A percentile compares a stretch with the other conserved stretches of the same genome.
These are phyloP conservation scores for Brassica juncea DNA, from an alignment of 345 rosid species.

Conservation along the genomic window DNA sequence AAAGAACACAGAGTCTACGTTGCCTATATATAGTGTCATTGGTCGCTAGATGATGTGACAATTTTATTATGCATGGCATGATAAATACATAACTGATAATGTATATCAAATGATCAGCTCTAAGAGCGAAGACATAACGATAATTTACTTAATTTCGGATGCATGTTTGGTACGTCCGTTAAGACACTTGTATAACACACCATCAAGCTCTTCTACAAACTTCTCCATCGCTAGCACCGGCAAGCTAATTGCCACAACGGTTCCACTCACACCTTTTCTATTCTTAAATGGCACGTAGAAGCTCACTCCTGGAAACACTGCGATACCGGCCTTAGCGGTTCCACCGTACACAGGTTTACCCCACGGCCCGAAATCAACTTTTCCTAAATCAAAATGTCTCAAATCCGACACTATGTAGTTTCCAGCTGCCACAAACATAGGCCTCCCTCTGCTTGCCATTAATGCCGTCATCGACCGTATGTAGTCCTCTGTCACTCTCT, in stretches of 20 bases:
- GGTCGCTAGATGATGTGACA: neutral
- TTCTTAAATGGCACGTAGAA: slow-evolving; percentile 46
- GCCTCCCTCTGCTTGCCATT: slow-evolving; percentile 47
- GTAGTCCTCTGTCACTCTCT: slow-evolving; percentile 40
- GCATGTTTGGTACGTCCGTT: neutral
- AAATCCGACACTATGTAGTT: slow-evolving; percentile 53
- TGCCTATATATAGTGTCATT: no score
- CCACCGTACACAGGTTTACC: slow-evolving; percentile 61
- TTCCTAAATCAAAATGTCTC: slow-evolving; percentile 44
- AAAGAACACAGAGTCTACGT: no score
- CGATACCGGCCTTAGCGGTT: slow-evolving; percentile 45
- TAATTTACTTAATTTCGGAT: neutral
- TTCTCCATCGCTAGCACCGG: slow-evolving; percentile 42
- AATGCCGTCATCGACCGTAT: slow-evolving; percentile 34
- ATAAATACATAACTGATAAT: neutral
- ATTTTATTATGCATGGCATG: neutral
- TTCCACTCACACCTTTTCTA: slow-evolving; percentile 44
- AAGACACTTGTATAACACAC: neutral
- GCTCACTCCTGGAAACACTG: slow-evolving; percentile 47
- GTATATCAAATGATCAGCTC: neutral
- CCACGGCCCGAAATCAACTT: slow-evolving; percentile 60
- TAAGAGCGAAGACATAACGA: neutral
- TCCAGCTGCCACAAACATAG: slow-evolving; percentile 43
- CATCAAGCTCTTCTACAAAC: slow-evolving; percentile 25
- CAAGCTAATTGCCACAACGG: slow-evolving; percentile 28